A percentile compares a stretch with the other conserved stretches of the same genome.
phyloP scores from a whole-genome alignment of 2,329 filamentous ascomycete species.

The Curvularia eragrostidis region DNA sequence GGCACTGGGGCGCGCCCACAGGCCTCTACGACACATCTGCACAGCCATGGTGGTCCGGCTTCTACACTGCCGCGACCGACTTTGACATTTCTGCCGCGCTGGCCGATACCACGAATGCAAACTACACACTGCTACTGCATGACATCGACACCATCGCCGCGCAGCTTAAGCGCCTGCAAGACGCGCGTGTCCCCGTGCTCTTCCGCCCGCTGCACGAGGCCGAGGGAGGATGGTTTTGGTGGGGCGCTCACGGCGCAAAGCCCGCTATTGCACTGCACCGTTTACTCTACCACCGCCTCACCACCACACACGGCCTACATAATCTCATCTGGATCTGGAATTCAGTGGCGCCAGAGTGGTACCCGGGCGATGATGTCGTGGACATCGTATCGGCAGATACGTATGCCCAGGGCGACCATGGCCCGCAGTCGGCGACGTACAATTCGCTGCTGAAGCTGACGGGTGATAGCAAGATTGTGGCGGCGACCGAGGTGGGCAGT shows the following conservation, averaged over 20 bases:
- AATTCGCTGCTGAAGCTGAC: slow-evolving; percentile 54
- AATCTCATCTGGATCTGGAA: slow-evolving; percentile 63
- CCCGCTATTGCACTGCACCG: slow-evolving; percentile 55
- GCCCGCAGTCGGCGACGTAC: slow-evolving; percentile 55
- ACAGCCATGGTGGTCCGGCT: slow-evolving; percentile 58
- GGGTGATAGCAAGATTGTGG: slow-evolving; percentile 57
- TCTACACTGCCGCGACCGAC: slow-evolving; percentile 59
- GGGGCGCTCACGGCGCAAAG: slow-evolving; percentile 58
- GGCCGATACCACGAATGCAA: slow-evolving; percentile 52
- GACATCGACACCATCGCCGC: slow-evolving; percentile 59
- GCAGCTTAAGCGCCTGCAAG: slow-evolving; percentile 55
- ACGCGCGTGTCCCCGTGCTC: slow-evolving; percentile 56
- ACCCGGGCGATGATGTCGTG: slow-evolving; percentile 56
- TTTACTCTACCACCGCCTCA: slow-evolving; percentile 56
- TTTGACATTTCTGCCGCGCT: slow-evolving; percentile 57
- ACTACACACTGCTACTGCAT: slow-evolving; percentile 57
- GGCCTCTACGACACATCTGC: slow-evolving; percentile 57
- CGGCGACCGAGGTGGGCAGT: slow-evolving; percentile 57
- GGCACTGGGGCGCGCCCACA: slow-evolving; percentile 59
- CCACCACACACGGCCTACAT: slow-evolving; percentile 54
- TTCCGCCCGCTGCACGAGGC: slow-evolving; percentile 60
- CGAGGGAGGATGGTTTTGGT: slow-evolving; percentile 62
- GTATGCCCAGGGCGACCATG: slow-evolving; percentile 54
- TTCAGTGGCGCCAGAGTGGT: slow-evolving; percentile 55
- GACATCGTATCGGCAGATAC: slow-evolving; percentile 58